phyloP scores from a whole-genome alignment of 257 asterid species.

The Jasminum sambac region DNA sequence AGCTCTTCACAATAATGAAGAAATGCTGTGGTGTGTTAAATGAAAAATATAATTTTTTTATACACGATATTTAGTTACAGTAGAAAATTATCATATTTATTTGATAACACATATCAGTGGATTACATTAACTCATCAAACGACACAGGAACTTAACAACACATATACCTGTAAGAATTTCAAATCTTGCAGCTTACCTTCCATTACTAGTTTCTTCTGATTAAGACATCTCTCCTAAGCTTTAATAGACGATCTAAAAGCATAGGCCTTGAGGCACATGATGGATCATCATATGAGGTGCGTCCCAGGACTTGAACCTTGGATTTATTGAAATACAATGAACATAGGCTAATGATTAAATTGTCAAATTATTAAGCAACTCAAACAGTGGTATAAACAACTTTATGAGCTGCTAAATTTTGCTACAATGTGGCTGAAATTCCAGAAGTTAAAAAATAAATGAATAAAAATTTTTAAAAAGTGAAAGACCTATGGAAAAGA shows the following conservation, averaged over 20 bases:
- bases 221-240: neutral
- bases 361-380: neutral
- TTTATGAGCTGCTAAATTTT: neutral
- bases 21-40: neutral
- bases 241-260: neutral
- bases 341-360: neutral
- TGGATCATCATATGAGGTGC: neutral
- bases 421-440: neutral
- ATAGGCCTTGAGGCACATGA: neutral
- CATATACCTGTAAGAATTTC: neutral
- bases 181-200: neutral
- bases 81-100: neutral
- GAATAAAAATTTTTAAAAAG: neutral
- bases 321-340: neutral
- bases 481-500: neutral
- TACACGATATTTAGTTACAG: neutral
- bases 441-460: neutral
- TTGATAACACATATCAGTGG: neutral
- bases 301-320: neutral
- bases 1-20: neutral
- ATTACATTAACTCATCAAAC: neutral
- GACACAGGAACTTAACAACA: neutral
- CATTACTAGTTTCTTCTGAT: neutral
- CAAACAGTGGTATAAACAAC: neutral
- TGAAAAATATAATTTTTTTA: neutral